phyloP scores from a whole-genome alignment of 768 basidiomycete species.

The Lactifluus echinatus region DNA sequence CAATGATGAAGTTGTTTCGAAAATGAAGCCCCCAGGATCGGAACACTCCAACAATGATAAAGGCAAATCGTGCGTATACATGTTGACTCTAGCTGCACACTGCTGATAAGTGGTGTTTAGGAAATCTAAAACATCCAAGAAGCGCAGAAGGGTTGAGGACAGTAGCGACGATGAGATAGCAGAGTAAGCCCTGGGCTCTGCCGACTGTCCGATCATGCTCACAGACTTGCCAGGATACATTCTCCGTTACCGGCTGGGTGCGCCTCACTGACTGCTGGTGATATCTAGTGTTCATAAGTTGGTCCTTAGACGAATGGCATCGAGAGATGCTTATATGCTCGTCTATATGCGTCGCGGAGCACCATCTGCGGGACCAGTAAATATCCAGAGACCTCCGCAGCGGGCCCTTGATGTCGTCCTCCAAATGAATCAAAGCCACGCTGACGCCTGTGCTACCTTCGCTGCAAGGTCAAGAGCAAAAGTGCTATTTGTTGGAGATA shows the following conservation, averaged over 20 bases:
- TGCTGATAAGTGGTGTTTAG: slow-evolving; percentile 1
- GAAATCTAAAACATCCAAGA: slow-evolving; percentile 29
- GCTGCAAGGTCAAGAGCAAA: slow-evolving; percentile 35
- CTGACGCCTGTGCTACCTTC: slow-evolving; percentile 43
- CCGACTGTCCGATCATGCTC: background rate
- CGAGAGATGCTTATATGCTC: slow-evolving; percentile 92
- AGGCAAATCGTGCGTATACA: slow-evolving; percentile 15
- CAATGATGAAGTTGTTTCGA: slow-evolving; percentile 81
- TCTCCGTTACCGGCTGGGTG: slow-evolving; percentile 7
- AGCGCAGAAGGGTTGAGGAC: slow-evolving; percentile 47
- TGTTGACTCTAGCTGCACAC: background rate
- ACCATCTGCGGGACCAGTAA: background rate
- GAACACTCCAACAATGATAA: slow-evolving; percentile 27
- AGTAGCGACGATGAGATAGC: slow-evolving; percentile 38
- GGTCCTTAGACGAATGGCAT: slow-evolving; percentile 38
- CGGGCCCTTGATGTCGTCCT: slow-evolving; percentile 47
- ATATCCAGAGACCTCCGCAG: slow-evolving; percentile 40
- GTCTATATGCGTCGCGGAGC: slow-evolving; percentile 54
- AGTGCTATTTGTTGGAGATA: background rate
- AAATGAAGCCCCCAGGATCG: slow-evolving; percentile 46
- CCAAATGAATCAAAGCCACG: slow-evolving; percentile 46
- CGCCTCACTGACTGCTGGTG: background rate
- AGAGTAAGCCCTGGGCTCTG: slow-evolving; percentile 12
- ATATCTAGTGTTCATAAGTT: background rate
- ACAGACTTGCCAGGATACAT: slow-evolving; percentile 9